phyloP scores from a whole-genome alignment of 2,329 filamentous ascomycete genomes.

The Fusarium continuum region DNA sequence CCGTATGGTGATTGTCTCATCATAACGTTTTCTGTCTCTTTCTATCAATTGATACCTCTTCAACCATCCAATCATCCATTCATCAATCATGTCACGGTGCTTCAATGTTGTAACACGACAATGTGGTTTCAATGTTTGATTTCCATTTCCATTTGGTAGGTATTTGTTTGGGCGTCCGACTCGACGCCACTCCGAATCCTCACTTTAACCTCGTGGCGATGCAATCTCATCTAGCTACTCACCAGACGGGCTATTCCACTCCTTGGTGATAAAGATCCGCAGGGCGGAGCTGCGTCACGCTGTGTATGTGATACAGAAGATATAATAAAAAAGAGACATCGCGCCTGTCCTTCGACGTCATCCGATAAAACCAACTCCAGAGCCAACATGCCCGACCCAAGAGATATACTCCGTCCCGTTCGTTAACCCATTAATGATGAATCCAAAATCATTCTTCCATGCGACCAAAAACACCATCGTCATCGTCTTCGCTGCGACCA shows the following conservation, averaged over 20 bases:
- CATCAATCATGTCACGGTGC: neutral
- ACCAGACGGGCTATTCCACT: slow-evolving; percentile 62
- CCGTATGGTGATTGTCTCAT: slow-evolving; percentile 6
- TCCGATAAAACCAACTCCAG: slow-evolving; percentile 48
- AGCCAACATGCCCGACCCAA: slow-evolving; percentile 45
- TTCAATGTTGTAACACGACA: slow-evolving; percentile 13
- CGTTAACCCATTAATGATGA: slow-evolving; percentile 41
- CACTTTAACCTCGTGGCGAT: slow-evolving; percentile 77
- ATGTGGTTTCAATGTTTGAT: slow-evolving; percentile 37
- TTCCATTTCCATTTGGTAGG: slow-evolving; percentile 48
- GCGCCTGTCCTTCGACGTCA: slow-evolving; percentile 48
- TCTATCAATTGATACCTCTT: neutral
- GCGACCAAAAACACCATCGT: slow-evolving; percentile 92
- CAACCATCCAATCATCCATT: neutral
- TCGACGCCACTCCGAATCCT: slow-evolving; percentile 71
- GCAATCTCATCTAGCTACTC: slow-evolving; percentile 50
- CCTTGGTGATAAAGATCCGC: slow-evolving; percentile 72
- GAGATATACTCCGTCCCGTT: slow-evolving; percentile 40
- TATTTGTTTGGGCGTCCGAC: slow-evolving; percentile 60
- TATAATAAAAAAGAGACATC: slow-evolving; percentile 56
- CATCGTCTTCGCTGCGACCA: slow-evolving; percentile 83
- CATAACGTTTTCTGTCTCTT: slow-evolving; percentile 1
- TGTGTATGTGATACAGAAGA: slow-evolving; percentile 61
- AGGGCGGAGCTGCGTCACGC: slow-evolving; percentile 68
- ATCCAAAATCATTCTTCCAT: slow-evolving; percentile 81